These are phyloP conservation scores for Benincasa hispida DNA, from an alignment of 306 rosid genomes.

Conservation along the genomic window DNA sequence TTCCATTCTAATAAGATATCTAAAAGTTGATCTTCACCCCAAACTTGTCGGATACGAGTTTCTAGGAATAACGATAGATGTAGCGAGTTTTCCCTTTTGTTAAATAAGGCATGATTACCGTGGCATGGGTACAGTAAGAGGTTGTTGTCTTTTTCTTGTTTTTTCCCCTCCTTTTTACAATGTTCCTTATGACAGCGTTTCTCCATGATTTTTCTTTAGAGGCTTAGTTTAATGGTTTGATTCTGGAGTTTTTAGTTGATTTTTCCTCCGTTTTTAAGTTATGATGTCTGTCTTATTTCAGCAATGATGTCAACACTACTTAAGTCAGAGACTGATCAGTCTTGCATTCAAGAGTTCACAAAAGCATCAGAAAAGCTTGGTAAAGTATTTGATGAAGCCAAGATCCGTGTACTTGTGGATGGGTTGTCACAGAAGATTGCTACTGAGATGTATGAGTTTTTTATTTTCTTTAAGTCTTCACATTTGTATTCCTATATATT, in stretches of 20 bases:
- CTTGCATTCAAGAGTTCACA: slow-evolving; percentile 22
- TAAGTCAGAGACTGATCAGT: slow-evolving; percentile 33
- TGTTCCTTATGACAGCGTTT: background rate
- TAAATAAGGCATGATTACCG: background rate
- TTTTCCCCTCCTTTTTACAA: background rate
- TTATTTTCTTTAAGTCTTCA: slow-evolving; percentile 1
- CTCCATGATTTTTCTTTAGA: background rate
- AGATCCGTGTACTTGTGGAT: slow-evolving; percentile 41
- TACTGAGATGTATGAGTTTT: slow-evolving; percentile 44
- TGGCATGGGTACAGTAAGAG: background rate
- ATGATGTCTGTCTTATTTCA: slow-evolving; percentile 19
- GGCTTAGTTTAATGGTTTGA: background rate
- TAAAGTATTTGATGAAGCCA: slow-evolving; percentile 42
- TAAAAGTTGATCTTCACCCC: background rate
- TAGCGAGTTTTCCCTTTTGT: background rate
- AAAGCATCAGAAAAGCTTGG: slow-evolving; percentile 52
- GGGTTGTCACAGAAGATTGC: slow-evolving; percentile 43
- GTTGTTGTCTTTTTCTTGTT: too few species aligned
- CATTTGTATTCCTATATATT: slow-evolving; percentile 6
- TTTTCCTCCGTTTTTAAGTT: background rate
- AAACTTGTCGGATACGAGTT: background rate
- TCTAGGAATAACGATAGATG: background rate
- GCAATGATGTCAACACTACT: slow-evolving; percentile 44
- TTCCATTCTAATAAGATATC: background rate
- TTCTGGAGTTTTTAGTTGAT: background rate